Evolutionary conservation across 1,139 yeast species (phyloP).

Genomic region (Saccharomyces hybrid): DNA sequence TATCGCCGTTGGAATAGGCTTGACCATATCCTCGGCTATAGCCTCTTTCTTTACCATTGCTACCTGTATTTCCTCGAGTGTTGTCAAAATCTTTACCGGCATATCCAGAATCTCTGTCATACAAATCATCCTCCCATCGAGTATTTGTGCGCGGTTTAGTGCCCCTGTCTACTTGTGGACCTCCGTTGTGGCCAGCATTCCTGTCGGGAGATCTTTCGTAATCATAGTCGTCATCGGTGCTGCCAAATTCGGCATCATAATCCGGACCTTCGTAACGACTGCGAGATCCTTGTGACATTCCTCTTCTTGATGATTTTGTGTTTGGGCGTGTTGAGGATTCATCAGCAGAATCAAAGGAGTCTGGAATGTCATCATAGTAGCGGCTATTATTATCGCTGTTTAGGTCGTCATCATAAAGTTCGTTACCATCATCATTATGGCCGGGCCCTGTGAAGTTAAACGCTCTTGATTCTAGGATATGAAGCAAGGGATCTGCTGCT

Average conservation of each 20-base stretch:
- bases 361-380: slow-evolving; percentile 32
- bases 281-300: neutral
- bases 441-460: slow-evolving; percentile 40
- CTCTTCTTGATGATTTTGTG: neutral
- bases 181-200: slow-evolving; percentile 1
- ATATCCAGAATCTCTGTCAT: slow-evolving; percentile 36
- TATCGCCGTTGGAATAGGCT: slow-evolving; percentile 6
- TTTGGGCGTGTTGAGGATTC: slow-evolving; percentile 3
- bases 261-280: slow-evolving; percentile 17
- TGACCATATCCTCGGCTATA: neutral
- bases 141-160: slow-evolving; percentile 28
- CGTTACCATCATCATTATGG: slow-evolving; percentile 52
- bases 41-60: slow-evolving; percentile 7
- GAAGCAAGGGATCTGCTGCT: too few species aligned
- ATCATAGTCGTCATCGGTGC: slow-evolving; percentile 6
- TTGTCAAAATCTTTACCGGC: neutral
- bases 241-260: slow-evolving; percentile 22
- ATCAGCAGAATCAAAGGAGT: slow-evolving; percentile 23
- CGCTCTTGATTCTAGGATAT: too few species aligned
- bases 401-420: slow-evolving; percentile 50
- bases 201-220: slow-evolving; percentile 4
- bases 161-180: neutral
- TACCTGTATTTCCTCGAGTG: neutral
- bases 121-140: slow-evolving; percentile 78
- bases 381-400: slow-evolving; percentile 26